Evolutionary conservation across 2,329 filamentous ascomycete species (phyloP), one percentile per base, ranked within the genome.

Genomic region (Nemania abortiva): DNA sequence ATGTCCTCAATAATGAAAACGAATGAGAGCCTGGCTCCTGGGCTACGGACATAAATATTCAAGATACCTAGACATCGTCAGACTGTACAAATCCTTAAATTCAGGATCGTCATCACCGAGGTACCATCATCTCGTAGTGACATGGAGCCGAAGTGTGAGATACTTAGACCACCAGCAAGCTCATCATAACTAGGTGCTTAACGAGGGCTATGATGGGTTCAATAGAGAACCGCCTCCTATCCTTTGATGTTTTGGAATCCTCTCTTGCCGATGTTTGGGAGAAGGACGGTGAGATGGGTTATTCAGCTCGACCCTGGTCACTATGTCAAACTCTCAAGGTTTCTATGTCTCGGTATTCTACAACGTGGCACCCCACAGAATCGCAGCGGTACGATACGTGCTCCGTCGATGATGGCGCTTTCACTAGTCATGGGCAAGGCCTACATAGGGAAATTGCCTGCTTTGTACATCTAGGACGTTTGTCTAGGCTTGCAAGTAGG

Each of bases 311-410:
- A 59, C 53, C 58, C 54, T 64, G 50, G 47, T 39, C 42, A 15
- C 47, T 45, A 45, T 34, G 31, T 45, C 53, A 15, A 49, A 67
- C 31, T 29, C 27, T 47, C 24, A 49, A 37, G 10, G 45, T 68
- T 49, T 47, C 39, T 53, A 58, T 53, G 66, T 63, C 49, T 66
- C 60, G 59, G 66, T 57, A 9, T 11, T 64, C 47, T 65, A 71
- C 63, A 70, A 71, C 69, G 67, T 71, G 66, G 70, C 65, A 65
- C 66, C 68, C 61, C 60, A 57, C 47, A 63, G 63, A 50, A 62
- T 63, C 59, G 65, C 34, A 15, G 18, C 52, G 39, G 47, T 42
- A 49, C 63, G 45, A 52, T 54, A 57, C 29, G 53, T 45, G n/a
- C 50, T 22, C 47, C 18, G 58, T 24, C 53, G 50, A 59, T 39